Evolutionary conservation across 345 rosid genomes (phyloP).

Genomic region (Ricinus communis): DNA sequence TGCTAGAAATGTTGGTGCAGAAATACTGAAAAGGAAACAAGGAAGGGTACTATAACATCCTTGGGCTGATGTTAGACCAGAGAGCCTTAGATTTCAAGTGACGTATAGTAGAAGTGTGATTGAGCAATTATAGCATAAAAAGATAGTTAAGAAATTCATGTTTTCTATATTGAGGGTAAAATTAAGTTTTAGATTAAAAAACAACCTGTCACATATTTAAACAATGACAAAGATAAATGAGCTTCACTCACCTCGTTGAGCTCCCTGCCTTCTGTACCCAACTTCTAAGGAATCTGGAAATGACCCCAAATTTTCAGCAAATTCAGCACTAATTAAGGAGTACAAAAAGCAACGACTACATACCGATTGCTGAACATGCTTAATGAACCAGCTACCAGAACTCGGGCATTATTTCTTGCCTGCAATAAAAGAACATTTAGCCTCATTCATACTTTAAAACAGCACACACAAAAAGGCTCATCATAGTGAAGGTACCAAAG

Average conservation of each 20-base stretch:
- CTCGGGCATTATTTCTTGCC: constrained; percentile 74
- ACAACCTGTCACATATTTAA: background rate
- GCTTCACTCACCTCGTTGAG: constrained; percentile 39
- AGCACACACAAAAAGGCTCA: background rate
- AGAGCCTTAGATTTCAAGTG: background rate
- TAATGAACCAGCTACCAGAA: constrained; percentile 58
- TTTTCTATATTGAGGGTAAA: background rate
- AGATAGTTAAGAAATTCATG: background rate
- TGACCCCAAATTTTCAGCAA: background rate
- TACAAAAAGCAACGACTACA: constrained; percentile 8
- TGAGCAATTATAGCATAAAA: background rate
- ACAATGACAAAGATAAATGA: background rate
- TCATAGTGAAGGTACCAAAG: background rate
- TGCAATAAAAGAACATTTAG: constrained; percentile 11
- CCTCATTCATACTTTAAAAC: background rate
- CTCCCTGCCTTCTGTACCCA: constrained; percentile 59
- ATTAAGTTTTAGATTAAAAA: background rate
- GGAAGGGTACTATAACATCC: no score
- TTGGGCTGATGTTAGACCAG: background rate
- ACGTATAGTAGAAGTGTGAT: background rate
- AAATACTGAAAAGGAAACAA: no score
- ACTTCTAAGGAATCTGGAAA: constrained; percentile 48
- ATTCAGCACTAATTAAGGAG: background rate
- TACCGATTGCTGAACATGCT: constrained; percentile 58
- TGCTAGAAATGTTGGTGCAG: no score